Conservation (phyloP, 2,329 filamentous ascomycete genomes). For the Plectosphaerella cucumerina region DNA sequence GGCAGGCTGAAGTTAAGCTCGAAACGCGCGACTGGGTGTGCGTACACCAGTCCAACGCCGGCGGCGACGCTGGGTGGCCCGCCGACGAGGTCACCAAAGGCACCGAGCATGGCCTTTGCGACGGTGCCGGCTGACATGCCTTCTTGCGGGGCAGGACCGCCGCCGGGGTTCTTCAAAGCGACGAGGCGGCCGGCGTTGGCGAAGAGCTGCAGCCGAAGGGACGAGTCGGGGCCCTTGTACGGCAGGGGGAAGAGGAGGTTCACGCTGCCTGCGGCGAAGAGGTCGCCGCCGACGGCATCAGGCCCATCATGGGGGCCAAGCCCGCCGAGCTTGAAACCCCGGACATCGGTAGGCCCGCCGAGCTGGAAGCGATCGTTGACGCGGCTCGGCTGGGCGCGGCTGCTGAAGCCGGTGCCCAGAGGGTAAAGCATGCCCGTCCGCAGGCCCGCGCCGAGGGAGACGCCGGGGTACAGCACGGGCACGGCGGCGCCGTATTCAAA, state of each 20-base stretch:
- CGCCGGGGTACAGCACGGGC: slow-evolving; percentile 60
- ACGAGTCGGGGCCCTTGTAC: slow-evolving; percentile 73
- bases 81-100: slow-evolving; percentile 66
- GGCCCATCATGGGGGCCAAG: slow-evolving; percentile 82
- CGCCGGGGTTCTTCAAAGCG: slow-evolving; percentile 61
- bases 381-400: slow-evolving; percentile 59
- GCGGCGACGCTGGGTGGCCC: slow-evolving; percentile 82
- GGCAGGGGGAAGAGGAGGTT: slow-evolving; percentile 85
- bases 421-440: slow-evolving; percentile 82
- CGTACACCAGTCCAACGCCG: slow-evolving; percentile 88
- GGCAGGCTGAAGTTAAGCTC: slow-evolving; percentile 95
- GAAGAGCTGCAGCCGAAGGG: slow-evolving; percentile 84
- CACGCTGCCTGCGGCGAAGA: slow-evolving; percentile 85
- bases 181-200: slow-evolving; percentile 85
- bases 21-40: slow-evolving; percentile 87
- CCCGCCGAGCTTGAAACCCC: slow-evolving; percentile 86
- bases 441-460: slow-evolving; percentile 79
- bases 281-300: slow-evolving; percentile 85
- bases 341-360: slow-evolving; percentile 89
- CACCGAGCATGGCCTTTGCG: slow-evolving; percentile 49
- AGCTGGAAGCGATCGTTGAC: slow-evolving; percentile 95
- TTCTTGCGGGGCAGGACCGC: slow-evolving; percentile 25
- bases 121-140: slow-evolving; percentile 36
- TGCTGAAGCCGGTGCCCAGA: slow-evolving; percentile 58
- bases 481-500: slow-evolving; percentile 74